Evolutionary conservation across 352 stramenopile species (phyloP), one percentile per base, ranked within the genome.

Genomic region (Phytophthora hybrid): DNA sequence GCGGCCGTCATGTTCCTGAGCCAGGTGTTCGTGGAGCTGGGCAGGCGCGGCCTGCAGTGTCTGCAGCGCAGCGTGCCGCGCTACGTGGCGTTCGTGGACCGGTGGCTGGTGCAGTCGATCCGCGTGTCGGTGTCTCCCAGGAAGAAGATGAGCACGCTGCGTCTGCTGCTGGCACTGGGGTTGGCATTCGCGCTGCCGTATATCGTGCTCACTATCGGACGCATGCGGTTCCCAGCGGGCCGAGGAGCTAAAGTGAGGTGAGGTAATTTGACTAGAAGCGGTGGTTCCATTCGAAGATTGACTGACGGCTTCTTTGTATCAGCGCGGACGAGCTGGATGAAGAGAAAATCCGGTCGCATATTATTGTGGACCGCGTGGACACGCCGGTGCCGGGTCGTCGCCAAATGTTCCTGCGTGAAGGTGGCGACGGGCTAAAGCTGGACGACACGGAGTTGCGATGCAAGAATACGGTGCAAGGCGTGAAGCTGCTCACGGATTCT

Each of bases 381-480:
- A 71, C 65, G 10, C 59, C 56, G 6, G 41, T 72, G 21, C 66
- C 77, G 32, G 82, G 66, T 5, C 77, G 80, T 5, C 74, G 81
- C 6, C 80, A 88, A 55, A 75, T 80, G 59, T 72, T 89, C 47
- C 62, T 90, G 21, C 76, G 85, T 8, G 77, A 87, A 51, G 81
- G 74, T 18, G 75, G 83, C 13, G 84, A 92, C 31, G 74, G 82
- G 8, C 72, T 94, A 1, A 71, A 79, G 23, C 29, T 73, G 1
- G 85, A 92, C 7, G 59, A 77, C 29, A 82, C 67, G 1, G 29
- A 54, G 1, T 32, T n/a, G 7, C 76, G 52, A 29, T 94, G 87
- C 52, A 68, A 82, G 59, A 91, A 94, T 71, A 92, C 87, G 1
- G 68, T 85, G 4, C 81, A 92, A 49, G 83, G 83, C 7, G 64